Base-by-base conservation (phyloP, 78 protist species). In the Trichosphaerium sp. region DNA sequence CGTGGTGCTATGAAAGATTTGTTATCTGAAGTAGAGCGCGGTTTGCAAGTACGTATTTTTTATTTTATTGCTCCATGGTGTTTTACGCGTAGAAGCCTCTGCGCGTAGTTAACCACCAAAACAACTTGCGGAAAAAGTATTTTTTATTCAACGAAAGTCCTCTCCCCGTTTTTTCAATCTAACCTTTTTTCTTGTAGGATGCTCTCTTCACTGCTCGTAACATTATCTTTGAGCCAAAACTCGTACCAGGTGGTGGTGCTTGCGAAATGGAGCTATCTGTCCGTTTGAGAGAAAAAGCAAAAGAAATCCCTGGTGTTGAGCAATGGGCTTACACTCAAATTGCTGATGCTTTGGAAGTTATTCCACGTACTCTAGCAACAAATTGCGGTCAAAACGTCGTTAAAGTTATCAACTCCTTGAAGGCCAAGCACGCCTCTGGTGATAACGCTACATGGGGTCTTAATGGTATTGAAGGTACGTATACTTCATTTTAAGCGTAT, bases 191-290 rank as follows among this genome's bases (percentile, higher is more conserved):
- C 69, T 70, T 96, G 25, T 84, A 74, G 28, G 99, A 98, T 71
- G 99, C 99, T 28, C 91, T 98, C 97, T 31, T 40, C 68, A 98
- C 92, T 32, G 97, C 97, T 25, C 83, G 98, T 39, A 95, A 95
- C 83, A 74, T 98, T 32, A 29, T 84, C 58, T 4, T 84, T 48
- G 94, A 90, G 52, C 98, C 99, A 14, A 65, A 83, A 25, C 72
- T 96, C 26, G 82, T 95, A 15, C 98, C 98, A 41, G 99, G 99
- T 40, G 99, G 98, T 42, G 99, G 99, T 32, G 96, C 98, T 8
- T 70, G 71, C 39, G 99, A 96, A 66, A 96, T 96, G 98, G 90
- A 94, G 4, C 15, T 96, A 31, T 26, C 96, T 4, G 75, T 55
- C 37, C 55, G 55, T 11, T 83, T 96, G 56, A n/a, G 37, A 54